Percentiles rank a stretch among this genome's conserved stretches.
These are phyloP conservation scores for Naematelia encephala DNA, from an alignment of 768 basidiomycete genomes.

Conservation along the genomic window DNA sequence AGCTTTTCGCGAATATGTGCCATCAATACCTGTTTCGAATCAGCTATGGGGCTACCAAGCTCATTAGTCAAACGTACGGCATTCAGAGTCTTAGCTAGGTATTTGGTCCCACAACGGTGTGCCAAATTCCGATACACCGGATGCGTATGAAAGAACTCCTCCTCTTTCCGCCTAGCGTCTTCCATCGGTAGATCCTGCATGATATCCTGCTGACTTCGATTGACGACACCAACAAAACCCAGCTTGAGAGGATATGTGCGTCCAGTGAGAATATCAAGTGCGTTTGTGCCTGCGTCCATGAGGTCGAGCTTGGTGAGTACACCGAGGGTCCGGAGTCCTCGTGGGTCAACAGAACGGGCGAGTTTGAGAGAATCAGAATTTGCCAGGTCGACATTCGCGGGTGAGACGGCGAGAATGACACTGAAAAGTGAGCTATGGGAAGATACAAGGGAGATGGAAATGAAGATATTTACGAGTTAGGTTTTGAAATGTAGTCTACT, in stretches of 20 bases:
- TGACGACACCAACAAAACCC: conserved; percentile 97
- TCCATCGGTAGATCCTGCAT: conserved; percentile 77
- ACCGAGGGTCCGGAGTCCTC: conserved; percentile 93
- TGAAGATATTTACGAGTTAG: conserved; percentile 69
- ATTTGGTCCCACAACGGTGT: conserved; percentile 96
- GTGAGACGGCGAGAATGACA: conserved; percentile 93
- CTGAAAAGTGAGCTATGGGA: conserved; percentile 52
- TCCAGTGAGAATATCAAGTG: conserved; percentile 90
- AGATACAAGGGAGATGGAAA: not conserved
- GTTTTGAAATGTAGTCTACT: conserved; percentile 93
- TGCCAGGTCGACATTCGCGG: conserved; percentile 96
- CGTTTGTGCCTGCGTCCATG: conserved; percentile 99
- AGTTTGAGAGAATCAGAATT: conserved; percentile 98
- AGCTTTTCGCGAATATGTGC: conserved; percentile 98
- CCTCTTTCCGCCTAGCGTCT: conserved; percentile 78
- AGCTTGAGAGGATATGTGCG: conserved; percentile 96
- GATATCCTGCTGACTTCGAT: conserved; percentile 96
- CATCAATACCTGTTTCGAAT: conserved; percentile 67
- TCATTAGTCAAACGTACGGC: conserved; percentile 63
- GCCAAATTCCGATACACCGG: conserved; percentile 91
- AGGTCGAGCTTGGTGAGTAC: conserved; percentile 95
- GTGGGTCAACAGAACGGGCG: conserved; percentile 89
- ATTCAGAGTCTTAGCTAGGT: conserved; percentile 87
- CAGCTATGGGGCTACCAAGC: conserved; percentile 4
- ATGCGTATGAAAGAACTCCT: conserved; percentile 86